Evolutionary conservation across 2,329 filamentous ascomycete genomes (phyloP).

Genomic region (Aspergillus aculeatinus): DNA sequence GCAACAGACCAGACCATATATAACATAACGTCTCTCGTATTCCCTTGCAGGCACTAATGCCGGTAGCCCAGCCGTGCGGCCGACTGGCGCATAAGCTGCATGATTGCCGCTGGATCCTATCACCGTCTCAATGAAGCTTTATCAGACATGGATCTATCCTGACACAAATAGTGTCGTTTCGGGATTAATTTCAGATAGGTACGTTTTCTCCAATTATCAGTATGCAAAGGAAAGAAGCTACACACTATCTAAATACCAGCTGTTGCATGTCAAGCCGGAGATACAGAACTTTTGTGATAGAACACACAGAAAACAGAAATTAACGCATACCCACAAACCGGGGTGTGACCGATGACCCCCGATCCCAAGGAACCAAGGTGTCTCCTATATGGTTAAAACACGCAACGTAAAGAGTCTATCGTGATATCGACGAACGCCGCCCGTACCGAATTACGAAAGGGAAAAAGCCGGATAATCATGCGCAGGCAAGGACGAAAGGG

Average conservation of each 20-base stretch:
- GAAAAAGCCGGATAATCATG: slow-evolving; percentile 18
- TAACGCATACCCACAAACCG: slow-evolving; percentile 18
- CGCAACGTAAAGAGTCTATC: slow-evolving; percentile 36
- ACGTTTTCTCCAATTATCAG: slow-evolving; percentile 13
- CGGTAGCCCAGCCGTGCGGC: background rate
- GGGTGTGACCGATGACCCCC: slow-evolving; percentile 7
- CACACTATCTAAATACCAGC: slow-evolving; percentile 17
- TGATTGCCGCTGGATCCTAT: no score
- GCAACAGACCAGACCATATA: background rate
- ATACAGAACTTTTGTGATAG: slow-evolving; percentile 16
- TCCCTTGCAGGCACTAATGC: background rate
- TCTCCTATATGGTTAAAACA: slow-evolving; percentile 18
- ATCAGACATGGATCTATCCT: background rate
- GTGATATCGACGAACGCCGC: slow-evolving; percentile 40
- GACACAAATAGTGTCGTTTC: background rate
- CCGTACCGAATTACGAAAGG: slow-evolving; percentile 37
- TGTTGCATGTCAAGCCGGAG: slow-evolving; percentile 6
- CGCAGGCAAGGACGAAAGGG: slow-evolving; percentile 17
- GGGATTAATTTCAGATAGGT: slow-evolving; percentile 5
- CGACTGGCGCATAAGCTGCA: background rate
- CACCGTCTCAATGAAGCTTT: no score
- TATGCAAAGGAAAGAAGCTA: slow-evolving; percentile 15
- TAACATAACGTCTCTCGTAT: background rate
- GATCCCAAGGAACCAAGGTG: slow-evolving; percentile 11
- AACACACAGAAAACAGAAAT: slow-evolving; percentile 12